A percentile compares a stretch with the other conserved stretches of the same genome.
Conservation (phyloP, 192 early-diverging fungal genomes). For the Glomus cerebriforme region DNA sequence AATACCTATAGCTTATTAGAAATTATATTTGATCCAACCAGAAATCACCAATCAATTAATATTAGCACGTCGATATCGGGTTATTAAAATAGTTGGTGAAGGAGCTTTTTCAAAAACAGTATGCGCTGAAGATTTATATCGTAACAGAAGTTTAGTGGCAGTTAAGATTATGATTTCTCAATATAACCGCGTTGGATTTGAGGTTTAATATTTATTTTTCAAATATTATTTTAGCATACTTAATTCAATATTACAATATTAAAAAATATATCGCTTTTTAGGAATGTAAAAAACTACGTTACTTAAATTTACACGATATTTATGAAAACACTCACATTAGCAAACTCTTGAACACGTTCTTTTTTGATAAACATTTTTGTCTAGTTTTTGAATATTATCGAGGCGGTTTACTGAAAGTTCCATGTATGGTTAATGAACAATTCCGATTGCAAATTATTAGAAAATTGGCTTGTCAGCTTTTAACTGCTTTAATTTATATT, state of each 20-base stretch:
- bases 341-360: conserved; percentile 16
- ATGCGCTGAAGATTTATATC: conserved; percentile 18
- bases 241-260: neutral
- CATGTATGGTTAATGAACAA: neutral
- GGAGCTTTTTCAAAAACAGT: conserved; percentile 5
- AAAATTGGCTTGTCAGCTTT: conserved; percentile 15
- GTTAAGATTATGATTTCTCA: conserved; percentile 19
- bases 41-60: neutral
- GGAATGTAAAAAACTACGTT: conserved; percentile 21
- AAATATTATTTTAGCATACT: neutral
- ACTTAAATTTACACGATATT: neutral
- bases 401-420: conserved; percentile 1
- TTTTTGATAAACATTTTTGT: conserved; percentile 14
- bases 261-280: neutral
- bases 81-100: neutral
- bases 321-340: neutral
- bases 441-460: neutral
- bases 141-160: neutral
- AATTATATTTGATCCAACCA: neutral
- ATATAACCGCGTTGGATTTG: conserved; percentile 6
- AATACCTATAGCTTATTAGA: no score
- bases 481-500: conserved; percentile 15
- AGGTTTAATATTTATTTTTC: neutral
- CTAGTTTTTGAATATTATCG: conserved; percentile 18
- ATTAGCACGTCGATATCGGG: conserved; percentile 24